phyloP scores from a whole-genome alignment of 1,139 yeast genomes.

The Protomyces inundatus region DNA sequence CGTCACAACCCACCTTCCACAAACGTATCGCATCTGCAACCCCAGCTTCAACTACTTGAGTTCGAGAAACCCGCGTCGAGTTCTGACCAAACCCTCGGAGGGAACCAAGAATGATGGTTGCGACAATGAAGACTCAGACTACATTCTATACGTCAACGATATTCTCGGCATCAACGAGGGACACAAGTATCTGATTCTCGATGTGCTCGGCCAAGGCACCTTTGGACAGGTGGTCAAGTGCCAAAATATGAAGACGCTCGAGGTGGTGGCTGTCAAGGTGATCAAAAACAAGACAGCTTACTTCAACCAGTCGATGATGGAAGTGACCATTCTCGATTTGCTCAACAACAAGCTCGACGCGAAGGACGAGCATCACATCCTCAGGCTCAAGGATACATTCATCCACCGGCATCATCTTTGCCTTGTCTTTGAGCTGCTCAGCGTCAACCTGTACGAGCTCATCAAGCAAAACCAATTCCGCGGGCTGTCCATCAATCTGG shows the following conservation, averaged over 20 bases:
- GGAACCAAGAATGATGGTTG: constrained; percentile 74
- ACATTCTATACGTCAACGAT: constrained; percentile 89
- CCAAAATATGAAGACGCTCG: constrained; percentile 82
- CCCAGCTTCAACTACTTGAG: constrained; percentile 81
- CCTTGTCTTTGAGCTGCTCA: constrained; percentile 80
- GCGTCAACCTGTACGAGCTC: constrained; percentile 83
- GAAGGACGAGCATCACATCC: constrained; percentile 63
- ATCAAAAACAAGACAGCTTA: constrained; percentile 90
- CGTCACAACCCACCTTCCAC: constrained; percentile 66
- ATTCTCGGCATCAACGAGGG: constrained; percentile 85
- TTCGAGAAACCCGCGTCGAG: constrained; percentile 83
- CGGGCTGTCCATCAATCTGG: constrained; percentile 77
- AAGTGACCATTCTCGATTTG: constrained; percentile 74
- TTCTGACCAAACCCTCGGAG: constrained; percentile 86
- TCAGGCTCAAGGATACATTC: constrained; percentile 78
- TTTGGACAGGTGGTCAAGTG: constrained; percentile 98
- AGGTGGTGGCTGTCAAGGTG: constrained; percentile 89
- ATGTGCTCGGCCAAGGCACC: constrained; percentile 91
- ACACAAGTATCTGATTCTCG: constrained; percentile 66
- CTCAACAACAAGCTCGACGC: constrained; percentile 69
- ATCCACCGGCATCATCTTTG: constrained; percentile 91
- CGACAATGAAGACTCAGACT: constrained; percentile 87
- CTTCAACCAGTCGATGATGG: constrained; percentile 85
- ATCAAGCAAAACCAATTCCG: constrained; percentile 90
- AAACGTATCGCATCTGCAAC: constrained; percentile 80